Conservation (phyloP, 257 asterid species). For the Ehretia macrophylla region DNA sequence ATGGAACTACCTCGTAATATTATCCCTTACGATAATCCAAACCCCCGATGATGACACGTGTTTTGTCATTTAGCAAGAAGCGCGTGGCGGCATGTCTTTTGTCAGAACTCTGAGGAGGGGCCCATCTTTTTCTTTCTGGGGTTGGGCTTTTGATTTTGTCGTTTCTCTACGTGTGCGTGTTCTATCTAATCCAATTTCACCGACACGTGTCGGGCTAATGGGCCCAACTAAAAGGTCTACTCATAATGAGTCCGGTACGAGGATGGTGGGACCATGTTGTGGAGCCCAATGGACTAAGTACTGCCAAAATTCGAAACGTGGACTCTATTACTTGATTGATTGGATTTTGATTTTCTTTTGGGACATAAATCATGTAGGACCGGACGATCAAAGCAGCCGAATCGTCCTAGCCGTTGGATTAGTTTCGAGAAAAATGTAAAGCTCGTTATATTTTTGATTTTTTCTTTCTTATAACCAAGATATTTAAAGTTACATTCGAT, state of each 20-base stretch:
- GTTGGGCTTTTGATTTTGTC: background rate
- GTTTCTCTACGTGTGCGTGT: too few relatives aligned
- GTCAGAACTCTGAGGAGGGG: constrained; percentile 15
- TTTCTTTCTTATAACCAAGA: too few relatives aligned
- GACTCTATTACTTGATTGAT: constrained; percentile 4
- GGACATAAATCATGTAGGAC: constrained; percentile 8
- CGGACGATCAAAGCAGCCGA: background rate
- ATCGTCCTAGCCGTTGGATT: background rate
- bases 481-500: too few relatives aligned
- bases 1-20: too few relatives aligned
- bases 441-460: too few relatives aligned
- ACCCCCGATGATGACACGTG: constrained; percentile 19
- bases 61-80: constrained; percentile 23
- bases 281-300: background rate
- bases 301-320: background rate
- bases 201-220: constrained; percentile 20
- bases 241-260: constrained; percentile 3
- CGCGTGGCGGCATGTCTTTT: constrained; percentile 27
- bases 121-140: constrained; percentile 8
- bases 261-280: constrained; percentile 8
- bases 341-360: constrained; percentile 4
- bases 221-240: background rate
- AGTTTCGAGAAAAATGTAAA: background rate
- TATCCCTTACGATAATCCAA: too few relatives aligned
- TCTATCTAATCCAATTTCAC: background rate